Evolutionary conservation across 805 yeast genomes (phyloP).

Genomic region (Lipomyces starkeyi): DNA sequence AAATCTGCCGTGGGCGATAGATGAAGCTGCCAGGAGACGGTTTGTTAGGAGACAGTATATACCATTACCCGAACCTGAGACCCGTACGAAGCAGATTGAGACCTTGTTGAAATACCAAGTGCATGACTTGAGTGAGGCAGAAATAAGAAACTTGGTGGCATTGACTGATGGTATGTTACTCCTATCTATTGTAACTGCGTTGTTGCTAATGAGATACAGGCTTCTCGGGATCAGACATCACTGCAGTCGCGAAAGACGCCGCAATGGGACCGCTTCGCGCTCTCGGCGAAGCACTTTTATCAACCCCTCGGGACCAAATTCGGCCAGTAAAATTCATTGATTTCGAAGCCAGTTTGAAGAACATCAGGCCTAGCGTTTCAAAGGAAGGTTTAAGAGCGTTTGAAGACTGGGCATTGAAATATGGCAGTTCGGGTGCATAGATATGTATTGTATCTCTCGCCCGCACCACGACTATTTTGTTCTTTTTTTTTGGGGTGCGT

Average conservation of each 20-base stretch:
- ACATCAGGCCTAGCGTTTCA: constrained; percentile 88
- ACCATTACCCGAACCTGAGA: constrained; percentile 88
- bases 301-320: constrained; percentile 72
- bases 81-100: constrained; percentile 71
- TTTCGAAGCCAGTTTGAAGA: constrained; percentile 73
- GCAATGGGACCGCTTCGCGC: constrained; percentile 97
- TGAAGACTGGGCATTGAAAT: constrained; percentile 86
- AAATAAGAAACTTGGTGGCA: constrained; percentile 62
- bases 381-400: constrained; percentile 76
- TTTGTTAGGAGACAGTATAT: constrained; percentile 91
- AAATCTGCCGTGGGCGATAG: constrained; percentile 95
- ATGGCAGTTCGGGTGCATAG: constrained; percentile 87
- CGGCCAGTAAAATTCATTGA: constrained; percentile 76
- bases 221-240: constrained; percentile 91
- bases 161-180: constrained; percentile 65
- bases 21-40: constrained; percentile 94
- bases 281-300: constrained; percentile 80
- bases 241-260: constrained; percentile 93
- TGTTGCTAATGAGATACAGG: constrained; percentile 12
- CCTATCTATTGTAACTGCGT: background rate
- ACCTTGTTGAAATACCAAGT: constrained; percentile 74
- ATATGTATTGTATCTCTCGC: background rate
- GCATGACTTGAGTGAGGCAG: constrained; percentile 68
- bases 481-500: background rate
- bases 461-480: background rate